Evolutionary conservation across 768 basidiomycete species (phyloP).

Genomic region (Leccinum longicurvipes): DNA sequence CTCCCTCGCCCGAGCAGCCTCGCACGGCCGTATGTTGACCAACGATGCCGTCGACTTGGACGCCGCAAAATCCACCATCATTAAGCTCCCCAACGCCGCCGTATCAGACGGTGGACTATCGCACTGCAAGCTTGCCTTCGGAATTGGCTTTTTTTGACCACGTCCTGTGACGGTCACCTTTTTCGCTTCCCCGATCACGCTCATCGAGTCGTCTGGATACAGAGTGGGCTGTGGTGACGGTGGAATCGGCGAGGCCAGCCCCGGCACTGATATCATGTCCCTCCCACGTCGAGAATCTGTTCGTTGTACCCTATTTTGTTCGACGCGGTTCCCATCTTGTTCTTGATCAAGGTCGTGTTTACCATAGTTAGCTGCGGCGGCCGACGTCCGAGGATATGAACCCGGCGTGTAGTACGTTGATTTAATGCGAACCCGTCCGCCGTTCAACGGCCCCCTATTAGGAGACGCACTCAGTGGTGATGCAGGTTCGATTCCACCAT

Average conservation of each 20-base stretch:
- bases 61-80: slow-evolving; percentile 56
- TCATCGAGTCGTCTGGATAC: slow-evolving; percentile 72
- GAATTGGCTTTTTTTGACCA: slow-evolving; percentile 34
- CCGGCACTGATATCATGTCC: slow-evolving; percentile 39
- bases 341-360: slow-evolving; percentile 35
- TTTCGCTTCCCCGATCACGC: slow-evolving; percentile 45
- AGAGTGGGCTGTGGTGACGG: slow-evolving; percentile 61
- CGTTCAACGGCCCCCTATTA: slow-evolving; percentile 28
- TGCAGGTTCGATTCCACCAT: slow-evolving; percentile 50
- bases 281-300: slow-evolving; percentile 43
- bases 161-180: slow-evolving; percentile 24
- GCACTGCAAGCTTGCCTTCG: slow-evolving; percentile 16
- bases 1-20: slow-evolving; percentile 29
- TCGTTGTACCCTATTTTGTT: slow-evolving; percentile 29
- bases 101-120: slow-evolving; percentile 35
- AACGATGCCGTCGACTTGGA: slow-evolving; percentile 35
- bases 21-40: slow-evolving; percentile 29
- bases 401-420: slow-evolving; percentile 62
- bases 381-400: slow-evolving; percentile 52
- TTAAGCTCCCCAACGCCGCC: slow-evolving; percentile 54
- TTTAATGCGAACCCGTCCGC: slow-evolving; percentile 65
- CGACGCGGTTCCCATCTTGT: slow-evolving; percentile 31
- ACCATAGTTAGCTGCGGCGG: slow-evolving; percentile 34
- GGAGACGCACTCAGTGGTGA: slow-evolving; percentile 38
- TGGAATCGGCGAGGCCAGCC: slow-evolving; percentile 33